Base-by-base conservation (phyloP, 2,329 filamentous ascomycete genomes). In the Teratosphaeriaceae sp. region DNA sequence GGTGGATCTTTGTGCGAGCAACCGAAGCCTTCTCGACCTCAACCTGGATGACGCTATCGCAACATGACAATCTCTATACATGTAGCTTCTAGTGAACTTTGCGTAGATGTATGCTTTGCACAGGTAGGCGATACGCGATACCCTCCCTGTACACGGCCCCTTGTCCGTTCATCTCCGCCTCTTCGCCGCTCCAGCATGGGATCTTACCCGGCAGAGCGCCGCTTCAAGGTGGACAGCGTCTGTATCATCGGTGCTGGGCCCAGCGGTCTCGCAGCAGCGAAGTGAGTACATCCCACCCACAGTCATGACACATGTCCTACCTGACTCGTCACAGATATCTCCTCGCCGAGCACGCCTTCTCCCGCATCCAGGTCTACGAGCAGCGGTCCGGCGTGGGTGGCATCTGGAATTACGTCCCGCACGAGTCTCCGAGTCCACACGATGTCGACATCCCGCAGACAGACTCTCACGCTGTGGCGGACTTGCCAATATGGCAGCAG, bases 241-340 rank as follows among this genome's bases (percentile, higher is more conserved):
- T 87, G 85, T 52, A 73, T 96, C 47, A 79, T 96, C 51, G 89
- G 89, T 18, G 88, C 85, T 8, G 89, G 89, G 0, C 85, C 89
- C 0, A 78, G 78, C 49, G 89, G 90, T 3, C 71, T 95, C 3
- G 78, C 83, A 20, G 80, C 84, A 19, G 87, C 87, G 41, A 92
- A 88, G 72, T 73, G 59, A 12, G 3, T 22, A 8, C 9, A 34
- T 19, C 3, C 31, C 4, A 4, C 12, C 6, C 4, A 4, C 12
- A 18, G 15, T 9, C 3, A 9, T n/a, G 15, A 34, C 15, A 13
- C 24, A 27, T 34, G 15, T 29, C 11, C 20, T 18, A 27, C 43
- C 33, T 40, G 16, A 39, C 21, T 20, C n/a, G 35, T 37, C 12
- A 42, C 41, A 79, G 76, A 52, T 89, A 89, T 58, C 72, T 96